Conservation (phyloP, 331 rosid genomes). For the Saraca asoca region DNA sequence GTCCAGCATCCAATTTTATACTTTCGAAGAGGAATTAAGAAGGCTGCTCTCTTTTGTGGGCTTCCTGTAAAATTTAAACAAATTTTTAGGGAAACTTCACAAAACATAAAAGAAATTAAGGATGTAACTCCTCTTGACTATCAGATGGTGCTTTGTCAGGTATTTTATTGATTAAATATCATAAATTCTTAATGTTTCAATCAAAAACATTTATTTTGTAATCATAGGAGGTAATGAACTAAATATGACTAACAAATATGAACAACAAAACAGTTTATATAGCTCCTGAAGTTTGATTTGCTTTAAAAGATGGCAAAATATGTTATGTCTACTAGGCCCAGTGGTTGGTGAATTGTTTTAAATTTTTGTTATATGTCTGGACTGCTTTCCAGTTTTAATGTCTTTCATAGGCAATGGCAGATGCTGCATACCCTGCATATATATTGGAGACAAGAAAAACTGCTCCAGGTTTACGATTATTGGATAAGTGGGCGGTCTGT, state of each 20-base stretch:
- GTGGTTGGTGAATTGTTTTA: constrained; percentile 1
- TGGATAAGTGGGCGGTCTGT: constrained; percentile 92
- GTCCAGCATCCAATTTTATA: neutral
- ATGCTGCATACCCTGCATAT: constrained; percentile 81
- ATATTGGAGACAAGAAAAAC: constrained; percentile 88
- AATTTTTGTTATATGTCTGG: constrained; percentile 16
- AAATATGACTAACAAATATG: neutral
- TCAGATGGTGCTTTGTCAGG: neutral
- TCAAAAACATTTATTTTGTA: neutral
- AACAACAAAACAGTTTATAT: neutral
- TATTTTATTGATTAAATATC: neutral
- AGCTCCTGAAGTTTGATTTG: neutral
- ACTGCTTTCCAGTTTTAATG: constrained; percentile 30
- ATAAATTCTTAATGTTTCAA: constrained; percentile 7
- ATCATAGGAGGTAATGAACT: neutral
- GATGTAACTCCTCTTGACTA: neutral
- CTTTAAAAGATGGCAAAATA: constrained; percentile 2
- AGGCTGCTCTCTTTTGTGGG: neutral
- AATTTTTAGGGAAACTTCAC: constrained; percentile 5
- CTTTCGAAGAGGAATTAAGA: neutral
- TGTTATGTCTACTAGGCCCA: constrained; percentile 17
- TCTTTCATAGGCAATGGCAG: constrained; percentile 74
- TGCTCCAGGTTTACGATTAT: constrained; percentile 87
- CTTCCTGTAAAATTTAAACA: neutral
- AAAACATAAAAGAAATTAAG: neutral